A percentile compares a stretch with the other conserved stretches of the same genome.
These are phyloP conservation scores for Cyclocybe cylindracea DNA, from an alignment of 768 basidiomycete genomes.

Conservation along the genomic window DNA sequence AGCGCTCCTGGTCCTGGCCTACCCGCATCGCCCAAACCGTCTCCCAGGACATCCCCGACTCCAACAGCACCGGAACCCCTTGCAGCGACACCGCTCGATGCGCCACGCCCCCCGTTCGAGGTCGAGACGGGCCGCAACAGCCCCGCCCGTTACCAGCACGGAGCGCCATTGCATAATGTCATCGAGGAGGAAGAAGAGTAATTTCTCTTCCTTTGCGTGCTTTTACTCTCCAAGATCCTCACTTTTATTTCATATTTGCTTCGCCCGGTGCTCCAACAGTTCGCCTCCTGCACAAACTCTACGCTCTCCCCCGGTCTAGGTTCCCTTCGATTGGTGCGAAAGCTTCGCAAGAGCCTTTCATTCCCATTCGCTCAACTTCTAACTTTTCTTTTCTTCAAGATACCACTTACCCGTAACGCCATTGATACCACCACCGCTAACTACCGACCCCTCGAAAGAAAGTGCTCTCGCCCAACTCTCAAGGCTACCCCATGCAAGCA, in stretches of 20 bases:
- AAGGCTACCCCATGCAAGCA: not conserved
- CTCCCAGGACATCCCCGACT: constrained; percentile 24
- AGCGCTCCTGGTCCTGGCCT: constrained; percentile 23
- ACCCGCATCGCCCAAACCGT: constrained; percentile 15
- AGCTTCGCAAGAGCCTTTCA: not conserved
- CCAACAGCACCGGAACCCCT: constrained; percentile 27
- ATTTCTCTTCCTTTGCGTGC: not conserved
- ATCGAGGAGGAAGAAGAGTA: constrained; percentile 82
- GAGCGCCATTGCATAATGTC: constrained; percentile 85
- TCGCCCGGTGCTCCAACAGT: too few relatives aligned
- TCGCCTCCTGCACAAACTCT: too few relatives aligned
- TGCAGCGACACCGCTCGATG: constrained; percentile 23
- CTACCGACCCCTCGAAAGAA: too few relatives aligned
- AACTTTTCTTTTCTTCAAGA: not conserved
- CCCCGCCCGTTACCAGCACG: constrained; percentile 77
- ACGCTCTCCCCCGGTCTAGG: too few relatives aligned
- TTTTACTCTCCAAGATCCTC: too few relatives aligned
- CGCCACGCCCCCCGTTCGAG: constrained; percentile 34
- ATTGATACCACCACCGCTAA: not conserved
- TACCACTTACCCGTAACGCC: constrained; percentile 6
- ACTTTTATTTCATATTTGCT: constrained; percentile 5
- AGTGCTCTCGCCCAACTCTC: too few relatives aligned
- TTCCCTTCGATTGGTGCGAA: too few relatives aligned
- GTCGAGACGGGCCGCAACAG: constrained; percentile 56
- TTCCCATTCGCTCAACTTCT: constrained; percentile 1